These are phyloP conservation scores for Zalerion maritima DNA, from an alignment of 495 filamentous ascomycete species.

Conservation along the genomic window DNA sequence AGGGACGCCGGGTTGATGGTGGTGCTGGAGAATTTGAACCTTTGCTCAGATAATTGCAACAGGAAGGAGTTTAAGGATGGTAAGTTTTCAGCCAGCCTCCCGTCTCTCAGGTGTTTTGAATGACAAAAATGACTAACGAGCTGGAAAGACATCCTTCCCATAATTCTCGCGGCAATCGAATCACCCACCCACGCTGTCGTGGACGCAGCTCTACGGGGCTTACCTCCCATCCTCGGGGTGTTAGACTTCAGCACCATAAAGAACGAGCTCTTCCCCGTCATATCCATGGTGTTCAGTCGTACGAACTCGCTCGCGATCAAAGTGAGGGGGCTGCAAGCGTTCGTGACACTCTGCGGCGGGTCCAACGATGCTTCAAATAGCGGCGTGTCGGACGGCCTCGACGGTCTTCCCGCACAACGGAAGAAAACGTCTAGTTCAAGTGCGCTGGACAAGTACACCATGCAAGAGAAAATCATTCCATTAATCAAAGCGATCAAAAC, in stretches of 20 bases:
- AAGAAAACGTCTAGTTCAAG: conserved; percentile 46
- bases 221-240: conserved; percentile 60
- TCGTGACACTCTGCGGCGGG: conserved; percentile 78
- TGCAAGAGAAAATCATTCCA: conserved; percentile 91
- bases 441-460: conserved; percentile 88
- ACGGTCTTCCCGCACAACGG: conserved; percentile 44
- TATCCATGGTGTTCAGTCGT: conserved; percentile 77
- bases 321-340: conserved; percentile 76
- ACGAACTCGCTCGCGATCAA: conserved; percentile 91
- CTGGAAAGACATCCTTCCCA: conserved; percentile 61
- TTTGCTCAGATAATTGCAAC: conserved; percentile 63
- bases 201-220: conserved; percentile 61
- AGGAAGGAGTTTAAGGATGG: conserved; percentile 91
- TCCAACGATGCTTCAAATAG: conserved; percentile 25
- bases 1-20: conserved; percentile 86
- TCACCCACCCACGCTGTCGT: conserved; percentile 78
- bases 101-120: neutral
- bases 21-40: conserved; percentile 63
- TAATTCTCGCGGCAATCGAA: conserved; percentile 68
- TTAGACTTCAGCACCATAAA: conserved; percentile 94
- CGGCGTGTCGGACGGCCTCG: conserved; percentile 50
- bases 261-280: conserved; percentile 83
- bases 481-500: conserved; percentile 88
- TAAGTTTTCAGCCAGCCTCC: no score
- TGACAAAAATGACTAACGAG: conserved; percentile 6